Evolutionary conservation across 106 monocot species (phyloP).

Genomic region (Acorus calamus): DNA sequence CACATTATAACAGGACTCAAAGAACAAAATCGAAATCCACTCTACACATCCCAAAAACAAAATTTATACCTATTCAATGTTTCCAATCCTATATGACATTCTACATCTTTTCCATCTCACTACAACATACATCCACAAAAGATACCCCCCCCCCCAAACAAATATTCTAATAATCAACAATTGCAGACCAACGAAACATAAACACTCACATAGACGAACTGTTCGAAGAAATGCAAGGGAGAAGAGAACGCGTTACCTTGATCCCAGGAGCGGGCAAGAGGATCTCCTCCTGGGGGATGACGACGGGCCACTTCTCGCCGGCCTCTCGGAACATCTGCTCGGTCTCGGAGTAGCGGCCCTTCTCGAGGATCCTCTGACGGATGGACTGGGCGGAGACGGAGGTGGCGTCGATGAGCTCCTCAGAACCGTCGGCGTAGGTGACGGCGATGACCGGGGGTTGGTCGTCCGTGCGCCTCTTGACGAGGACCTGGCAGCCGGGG

Average conservation of each 20-base stretch:
- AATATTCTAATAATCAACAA: no score
- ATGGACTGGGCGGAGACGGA: conserved; percentile 56
- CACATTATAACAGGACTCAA: no score
- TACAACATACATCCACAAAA: no score
- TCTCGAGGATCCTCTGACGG: conserved; percentile 52
- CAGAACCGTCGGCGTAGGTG: conserved; percentile 78
- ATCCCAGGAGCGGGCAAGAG: conserved; percentile 52
- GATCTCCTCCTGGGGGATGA: conserved; percentile 79
- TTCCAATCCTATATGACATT: no score
- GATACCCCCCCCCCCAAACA: no score
- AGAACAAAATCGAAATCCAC: no score
- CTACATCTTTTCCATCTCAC: no score
- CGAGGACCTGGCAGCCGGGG: conserved; percentile 57
- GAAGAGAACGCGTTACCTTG: conserved; percentile 32
- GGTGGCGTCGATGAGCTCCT: conserved; percentile 72
- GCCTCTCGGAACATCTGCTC: conserved; percentile 99
- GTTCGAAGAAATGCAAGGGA: conserved; percentile 22
- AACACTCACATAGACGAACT: background rate
- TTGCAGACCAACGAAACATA: no score
- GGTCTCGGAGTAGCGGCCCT: conserved; percentile 64
- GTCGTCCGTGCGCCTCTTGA: conserved; percentile 54
- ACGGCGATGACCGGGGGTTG: conserved; percentile 71
- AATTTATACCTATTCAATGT: no score
- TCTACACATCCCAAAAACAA: no score
- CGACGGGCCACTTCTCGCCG: conserved; percentile 82